Conservation (phyloP, 2,329 filamentous ascomycete species). For the Dothiorella sarmentorum region DNA sequence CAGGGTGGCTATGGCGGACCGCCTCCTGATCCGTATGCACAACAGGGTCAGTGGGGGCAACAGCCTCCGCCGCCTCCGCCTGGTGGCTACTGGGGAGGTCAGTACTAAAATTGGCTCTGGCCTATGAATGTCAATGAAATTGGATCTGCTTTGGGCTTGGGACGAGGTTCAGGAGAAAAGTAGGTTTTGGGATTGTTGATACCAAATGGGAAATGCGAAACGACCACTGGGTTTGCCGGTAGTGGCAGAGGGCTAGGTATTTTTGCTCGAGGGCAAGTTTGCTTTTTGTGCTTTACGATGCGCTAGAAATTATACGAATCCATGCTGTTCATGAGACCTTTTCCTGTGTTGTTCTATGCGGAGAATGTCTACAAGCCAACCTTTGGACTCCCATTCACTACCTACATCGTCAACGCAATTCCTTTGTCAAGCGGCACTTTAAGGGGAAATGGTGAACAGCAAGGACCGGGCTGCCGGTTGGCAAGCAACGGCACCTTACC, state of each 20-base stretch:
- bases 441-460: too few species aligned
- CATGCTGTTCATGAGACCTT: neutral
- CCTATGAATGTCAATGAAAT: too few species aligned
- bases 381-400: too few species aligned
- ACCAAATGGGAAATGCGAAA: neutral
- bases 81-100: constrained; percentile 17
- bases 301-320: neutral
- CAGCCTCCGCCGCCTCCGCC: constrained; percentile 5
- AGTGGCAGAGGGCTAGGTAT: neutral
- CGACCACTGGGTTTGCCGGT: neutral
- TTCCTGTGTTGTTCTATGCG: neutral
- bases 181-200: neutral
- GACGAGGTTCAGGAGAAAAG: neutral
- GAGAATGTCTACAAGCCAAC: too few species aligned
- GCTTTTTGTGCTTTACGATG: neutral
- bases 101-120: too few species aligned
- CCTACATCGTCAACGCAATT: too few species aligned
- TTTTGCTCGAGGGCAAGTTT: neutral
- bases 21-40: neutral
- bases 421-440: too few species aligned
- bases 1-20: constrained; percentile 10
- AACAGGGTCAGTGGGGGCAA: constrained; percentile 13
- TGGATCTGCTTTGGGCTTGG: too few species aligned
- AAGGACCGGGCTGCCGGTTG: too few species aligned
- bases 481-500: too few species aligned